A percentile compares a stretch with the other conserved stretches of the same genome.
Conservation (phyloP, 331 rosid species). For the Quercus phellos region DNA sequence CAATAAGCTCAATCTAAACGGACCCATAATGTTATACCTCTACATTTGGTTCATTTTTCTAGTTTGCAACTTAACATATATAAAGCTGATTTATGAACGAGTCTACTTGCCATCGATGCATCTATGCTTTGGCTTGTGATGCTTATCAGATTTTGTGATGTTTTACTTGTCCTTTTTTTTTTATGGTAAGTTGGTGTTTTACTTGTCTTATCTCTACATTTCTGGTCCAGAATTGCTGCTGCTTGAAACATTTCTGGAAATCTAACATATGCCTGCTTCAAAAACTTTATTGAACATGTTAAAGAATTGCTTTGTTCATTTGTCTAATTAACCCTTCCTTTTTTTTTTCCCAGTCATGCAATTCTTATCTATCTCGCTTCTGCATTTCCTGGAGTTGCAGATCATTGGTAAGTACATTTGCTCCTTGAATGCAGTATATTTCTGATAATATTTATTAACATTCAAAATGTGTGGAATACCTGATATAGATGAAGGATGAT, state of each 20-base stretch:
- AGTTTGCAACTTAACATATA: background rate
- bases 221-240: background rate
- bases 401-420: slow-evolving; percentile 63
- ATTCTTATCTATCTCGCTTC: slow-evolving; percentile 70
- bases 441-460: background rate
- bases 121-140: background rate
- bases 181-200: too few relatives aligned
- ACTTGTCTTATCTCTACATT: background rate
- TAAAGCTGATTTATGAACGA: background rate
- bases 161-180: background rate
- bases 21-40: background rate
- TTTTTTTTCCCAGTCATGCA: slow-evolving; percentile 71
- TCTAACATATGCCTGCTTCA: background rate
- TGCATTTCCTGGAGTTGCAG: slow-evolving; percentile 78
- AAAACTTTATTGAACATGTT: background rate
- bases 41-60: background rate
- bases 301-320: background rate
- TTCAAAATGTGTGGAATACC: background rate
- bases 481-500: background rate
- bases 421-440: background rate
- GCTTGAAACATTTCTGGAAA: background rate
- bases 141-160: background rate
- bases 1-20: too few relatives aligned
- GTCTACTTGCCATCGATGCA: background rate
- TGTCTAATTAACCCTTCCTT: background rate